Evolutionary conservation across 192 early-diverging fungal genomes (phyloP).

Genomic region (Mortierella alpina): DNA sequence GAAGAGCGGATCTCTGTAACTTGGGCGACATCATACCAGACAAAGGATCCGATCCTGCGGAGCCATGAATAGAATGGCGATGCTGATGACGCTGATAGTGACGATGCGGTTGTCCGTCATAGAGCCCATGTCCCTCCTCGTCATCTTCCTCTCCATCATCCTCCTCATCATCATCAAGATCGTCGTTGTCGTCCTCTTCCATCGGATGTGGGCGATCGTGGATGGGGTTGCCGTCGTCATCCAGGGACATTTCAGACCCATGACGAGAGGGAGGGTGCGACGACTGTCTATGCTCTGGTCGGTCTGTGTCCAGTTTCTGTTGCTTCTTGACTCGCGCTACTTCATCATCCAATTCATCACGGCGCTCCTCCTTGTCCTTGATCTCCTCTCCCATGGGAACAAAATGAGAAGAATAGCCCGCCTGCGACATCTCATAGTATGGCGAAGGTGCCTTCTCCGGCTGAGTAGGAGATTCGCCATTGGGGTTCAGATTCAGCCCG

Average conservation of each 20-base stretch:
- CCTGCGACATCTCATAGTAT: not conserved
- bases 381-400: slow-evolving; percentile 6
- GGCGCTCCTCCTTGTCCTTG: slow-evolving; percentile 6
- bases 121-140: slow-evolving; percentile 2
- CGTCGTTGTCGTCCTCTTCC: not conserved
- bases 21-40: slow-evolving; percentile 13
- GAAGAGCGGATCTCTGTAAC: slow-evolving; percentile 1
- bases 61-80: slow-evolving; percentile 29
- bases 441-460: slow-evolving; percentile 3
- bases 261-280: too few relatives aligned
- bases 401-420: slow-evolving; percentile 16
- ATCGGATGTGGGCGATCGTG: too few relatives aligned
- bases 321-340: not conserved
- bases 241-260: too few relatives aligned
- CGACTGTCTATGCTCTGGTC: not conserved
- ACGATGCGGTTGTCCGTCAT: not conserved
- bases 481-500: slow-evolving; percentile 33
- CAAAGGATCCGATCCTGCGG: not conserved
- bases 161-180: not conserved
- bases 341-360: not conserved
- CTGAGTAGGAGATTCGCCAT: slow-evolving; percentile 40
- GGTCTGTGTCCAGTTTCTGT: not conserved
- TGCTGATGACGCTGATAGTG: slow-evolving; percentile 4
- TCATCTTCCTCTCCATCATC: not conserved
- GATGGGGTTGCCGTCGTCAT: too few relatives aligned